These are phyloP conservation scores for Grosmannia clavigera DNA, from an alignment of 2,329 filamentous ascomycete genomes.

Conservation along the genomic window DNA sequence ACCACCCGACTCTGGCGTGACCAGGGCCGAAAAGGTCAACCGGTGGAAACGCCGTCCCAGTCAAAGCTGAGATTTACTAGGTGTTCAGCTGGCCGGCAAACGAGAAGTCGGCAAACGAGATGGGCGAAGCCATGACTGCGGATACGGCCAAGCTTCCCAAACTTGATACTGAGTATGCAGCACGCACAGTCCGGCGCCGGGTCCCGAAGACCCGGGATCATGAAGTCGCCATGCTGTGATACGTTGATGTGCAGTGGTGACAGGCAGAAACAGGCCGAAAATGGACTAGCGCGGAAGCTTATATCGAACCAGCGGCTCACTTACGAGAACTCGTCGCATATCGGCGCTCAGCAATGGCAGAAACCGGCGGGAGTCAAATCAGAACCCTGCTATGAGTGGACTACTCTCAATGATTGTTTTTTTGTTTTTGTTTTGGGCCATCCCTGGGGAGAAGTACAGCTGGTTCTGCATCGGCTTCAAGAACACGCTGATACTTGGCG, in stretches of 20 bases:
- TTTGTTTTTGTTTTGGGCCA: too few relatives aligned
- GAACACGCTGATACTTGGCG: constrained; percentile 27
- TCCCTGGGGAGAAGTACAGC: neutral
- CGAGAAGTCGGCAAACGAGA: neutral
- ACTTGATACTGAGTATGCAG: neutral
- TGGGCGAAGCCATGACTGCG: neutral
- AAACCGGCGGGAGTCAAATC: neutral
- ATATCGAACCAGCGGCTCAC: neutral
- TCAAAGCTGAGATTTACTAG: neutral
- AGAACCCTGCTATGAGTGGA: too few relatives aligned
- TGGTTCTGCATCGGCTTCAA: constrained; percentile 30
- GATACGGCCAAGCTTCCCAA: neutral
- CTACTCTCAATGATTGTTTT: too few relatives aligned
- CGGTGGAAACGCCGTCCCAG: constrained; percentile 2
- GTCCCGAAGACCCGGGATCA: neutral
- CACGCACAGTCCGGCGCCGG: neutral
- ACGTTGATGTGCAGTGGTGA: neutral
- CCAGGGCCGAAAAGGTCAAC: constrained; percentile 15
- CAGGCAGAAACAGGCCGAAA: neutral
- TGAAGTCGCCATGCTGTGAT: neutral
- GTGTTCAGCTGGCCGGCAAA: constrained; percentile 2
- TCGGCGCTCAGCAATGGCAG: neutral
- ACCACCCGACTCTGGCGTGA: constrained; percentile 8
- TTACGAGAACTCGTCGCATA: neutral
- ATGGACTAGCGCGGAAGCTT: neutral